Evolutionary conservation across 108 stramenopile species (phyloP).

Genomic region (Pinguiococcus pyrenoidosus): DNA sequence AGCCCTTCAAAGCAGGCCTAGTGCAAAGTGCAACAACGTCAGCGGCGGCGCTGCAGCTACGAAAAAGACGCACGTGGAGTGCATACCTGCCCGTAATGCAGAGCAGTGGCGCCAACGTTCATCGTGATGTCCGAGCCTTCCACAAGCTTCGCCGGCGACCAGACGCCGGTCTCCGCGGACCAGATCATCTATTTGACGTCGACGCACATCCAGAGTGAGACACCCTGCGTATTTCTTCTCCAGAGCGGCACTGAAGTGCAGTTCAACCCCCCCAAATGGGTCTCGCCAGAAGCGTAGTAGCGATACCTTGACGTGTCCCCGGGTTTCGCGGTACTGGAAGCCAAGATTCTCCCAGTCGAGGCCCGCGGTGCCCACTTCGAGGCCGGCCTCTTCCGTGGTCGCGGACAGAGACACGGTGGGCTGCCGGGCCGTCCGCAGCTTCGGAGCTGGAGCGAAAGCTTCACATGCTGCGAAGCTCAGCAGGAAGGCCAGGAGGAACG

Average conservation of each 20-base stretch:
- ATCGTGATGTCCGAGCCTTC: constrained; percentile 65
- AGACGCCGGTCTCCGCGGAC: constrained; percentile 16
- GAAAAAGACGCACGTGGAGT: not conserved
- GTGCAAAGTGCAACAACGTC: not conserved
- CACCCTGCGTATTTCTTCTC: no score
- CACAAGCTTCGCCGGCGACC: constrained; percentile 22
- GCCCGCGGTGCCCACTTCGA: constrained; percentile 15
- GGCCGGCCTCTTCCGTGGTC: no score
- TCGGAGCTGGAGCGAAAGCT: no score
- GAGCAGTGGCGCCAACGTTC: constrained; percentile 87
- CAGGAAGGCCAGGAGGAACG: no score
- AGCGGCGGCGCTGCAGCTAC: not conserved
- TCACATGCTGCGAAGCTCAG: no score
- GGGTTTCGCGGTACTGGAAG: constrained; percentile 84
- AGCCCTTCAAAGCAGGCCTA: constrained; percentile 96
- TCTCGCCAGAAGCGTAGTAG: constrained; percentile 52
- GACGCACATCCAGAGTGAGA: not conserved
- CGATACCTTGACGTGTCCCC: constrained; percentile 58
- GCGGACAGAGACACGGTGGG: no score
- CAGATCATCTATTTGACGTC: no score
- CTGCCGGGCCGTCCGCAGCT: no score
- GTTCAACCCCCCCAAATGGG: constrained; percentile 56
- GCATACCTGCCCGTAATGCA: constrained; percentile 98
- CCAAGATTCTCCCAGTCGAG: constrained; percentile 87
- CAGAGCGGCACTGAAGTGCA: no score